phyloP scores from a whole-genome alignment of 345 rosid species.

The Boechera retrofracta region DNA sequence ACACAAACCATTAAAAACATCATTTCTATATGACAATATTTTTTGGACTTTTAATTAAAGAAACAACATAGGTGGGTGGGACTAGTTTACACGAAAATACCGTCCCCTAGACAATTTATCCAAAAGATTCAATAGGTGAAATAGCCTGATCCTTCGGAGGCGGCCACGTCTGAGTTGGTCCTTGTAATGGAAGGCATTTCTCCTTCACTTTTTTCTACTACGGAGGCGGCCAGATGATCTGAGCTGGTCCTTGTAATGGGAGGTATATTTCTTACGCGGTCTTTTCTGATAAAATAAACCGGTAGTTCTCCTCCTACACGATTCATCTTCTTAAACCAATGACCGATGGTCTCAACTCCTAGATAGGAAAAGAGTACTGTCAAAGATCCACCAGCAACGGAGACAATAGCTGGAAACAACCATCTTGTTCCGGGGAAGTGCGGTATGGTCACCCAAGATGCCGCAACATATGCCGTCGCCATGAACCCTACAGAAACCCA shows the following conservation, averaged over 20 bases:
- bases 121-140: constrained; percentile 15
- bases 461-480: constrained; percentile 63
- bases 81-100: too few species aligned
- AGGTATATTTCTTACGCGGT: background rate
- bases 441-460: constrained; percentile 63
- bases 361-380: constrained; percentile 46
- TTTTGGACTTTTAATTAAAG: too few species aligned
- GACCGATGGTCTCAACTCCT: constrained; percentile 46
- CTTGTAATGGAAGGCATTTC: constrained; percentile 19
- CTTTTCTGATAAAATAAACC: background rate
- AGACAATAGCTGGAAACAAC: constrained; percentile 45
- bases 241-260: background rate
- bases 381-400: constrained; percentile 53
- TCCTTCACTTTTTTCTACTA: background rate
- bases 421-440: constrained; percentile 43
- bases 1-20: too few species aligned
- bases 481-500: constrained; percentile 63
- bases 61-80: too few species aligned
- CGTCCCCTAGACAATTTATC: background rate
- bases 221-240: too few species aligned
- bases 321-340: constrained; percentile 47
- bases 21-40: too few species aligned
- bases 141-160: constrained; percentile 8
- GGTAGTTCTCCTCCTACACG: constrained; percentile 3
- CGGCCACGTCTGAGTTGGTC: constrained; percentile 23